These are phyloP conservation scores for Scutellaria barbata DNA, from an alignment of 257 asterid genomes.

Conservation along the genomic window DNA sequence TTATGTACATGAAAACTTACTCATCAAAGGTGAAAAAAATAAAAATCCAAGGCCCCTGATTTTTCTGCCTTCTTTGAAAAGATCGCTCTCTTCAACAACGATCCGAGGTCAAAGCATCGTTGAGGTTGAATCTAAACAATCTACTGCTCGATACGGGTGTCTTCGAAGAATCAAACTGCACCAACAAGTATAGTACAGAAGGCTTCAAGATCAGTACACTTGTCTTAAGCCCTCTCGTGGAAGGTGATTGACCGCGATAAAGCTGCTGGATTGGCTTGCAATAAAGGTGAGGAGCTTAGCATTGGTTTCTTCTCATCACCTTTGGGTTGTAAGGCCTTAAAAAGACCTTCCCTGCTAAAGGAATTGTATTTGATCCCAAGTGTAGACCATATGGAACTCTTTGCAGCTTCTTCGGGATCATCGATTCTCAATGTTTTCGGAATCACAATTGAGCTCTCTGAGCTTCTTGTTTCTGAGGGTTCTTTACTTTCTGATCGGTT, in stretches of 20 bases:
- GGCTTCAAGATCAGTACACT: neutral
- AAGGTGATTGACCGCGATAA: constrained; percentile 72
- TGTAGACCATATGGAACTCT: constrained; percentile 85
- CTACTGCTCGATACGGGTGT: neutral
- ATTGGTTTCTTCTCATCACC: constrained; percentile 46
- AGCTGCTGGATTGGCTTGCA: constrained; percentile 91
- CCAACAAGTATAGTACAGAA: neutral
- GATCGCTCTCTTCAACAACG: neutral
- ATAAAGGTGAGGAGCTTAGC: constrained; percentile 37
- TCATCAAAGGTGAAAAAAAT: neutral
- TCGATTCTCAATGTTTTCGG: constrained; percentile 83
- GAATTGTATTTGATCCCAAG: constrained; percentile 70
- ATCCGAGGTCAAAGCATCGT: neutral
- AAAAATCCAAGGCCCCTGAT: neutral
- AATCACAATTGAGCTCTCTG: constrained; percentile 58
- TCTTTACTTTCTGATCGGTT: constrained; percentile 32
- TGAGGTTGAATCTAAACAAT: neutral
- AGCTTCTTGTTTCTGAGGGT: neutral
- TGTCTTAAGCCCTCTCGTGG: constrained; percentile 54
- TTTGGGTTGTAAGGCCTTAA: constrained; percentile 72
- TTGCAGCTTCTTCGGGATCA: constrained; percentile 94
- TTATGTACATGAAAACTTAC: constrained; percentile 33
- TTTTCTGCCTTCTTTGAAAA: neutral
- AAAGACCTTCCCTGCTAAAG: constrained; percentile 61
- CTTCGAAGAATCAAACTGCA: neutral